Conservation (phyloP, 2,329 filamentous ascomycete species). For the Penicillium sp. region DNA sequence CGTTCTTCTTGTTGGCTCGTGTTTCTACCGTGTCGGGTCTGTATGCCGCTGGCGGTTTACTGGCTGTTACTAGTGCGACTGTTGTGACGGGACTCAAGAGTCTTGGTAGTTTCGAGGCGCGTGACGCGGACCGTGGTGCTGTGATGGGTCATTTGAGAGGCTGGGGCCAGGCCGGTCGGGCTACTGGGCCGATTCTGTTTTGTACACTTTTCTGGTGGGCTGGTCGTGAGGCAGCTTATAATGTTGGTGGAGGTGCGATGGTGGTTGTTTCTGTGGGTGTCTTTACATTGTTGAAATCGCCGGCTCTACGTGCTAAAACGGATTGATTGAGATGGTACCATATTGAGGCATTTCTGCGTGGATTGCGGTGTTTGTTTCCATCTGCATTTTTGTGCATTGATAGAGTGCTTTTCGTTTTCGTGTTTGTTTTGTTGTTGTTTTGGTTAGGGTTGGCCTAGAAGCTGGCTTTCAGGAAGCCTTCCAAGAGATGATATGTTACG, state of each 20-base stretch:
- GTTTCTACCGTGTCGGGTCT: conserved; percentile 70
- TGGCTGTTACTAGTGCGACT: conserved; percentile 89
- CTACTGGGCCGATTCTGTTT: conserved; percentile 85
- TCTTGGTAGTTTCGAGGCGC: conserved; percentile 86
- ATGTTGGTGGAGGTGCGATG: conserved; percentile 79
- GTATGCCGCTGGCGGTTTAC: conserved; percentile 78
- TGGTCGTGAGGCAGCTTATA: conserved; percentile 83
- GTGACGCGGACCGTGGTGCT: conserved; percentile 76
- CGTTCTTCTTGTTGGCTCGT: conserved; percentile 78
- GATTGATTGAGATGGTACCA: no score
- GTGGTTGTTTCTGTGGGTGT: conserved; percentile 71
- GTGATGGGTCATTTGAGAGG: conserved; percentile 83
- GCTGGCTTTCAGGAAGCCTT: no score
- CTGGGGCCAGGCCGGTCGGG: conserved; percentile 83
- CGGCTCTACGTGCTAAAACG: no score
- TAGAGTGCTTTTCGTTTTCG: no score
- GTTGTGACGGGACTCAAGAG: conserved; percentile 94
- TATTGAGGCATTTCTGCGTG: no score
- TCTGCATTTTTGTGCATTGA: no score
- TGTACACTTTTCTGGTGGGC: conserved; percentile 99
- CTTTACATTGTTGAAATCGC: conserved; percentile 72
- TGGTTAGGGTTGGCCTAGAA: no score
- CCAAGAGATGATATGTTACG: no score
- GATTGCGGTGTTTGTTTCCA: no score
- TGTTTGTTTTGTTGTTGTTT: no score